These are phyloP conservation scores for Nicotiana obtusifolia DNA, from an alignment of 257 asterid species.

Conservation along the genomic window DNA sequence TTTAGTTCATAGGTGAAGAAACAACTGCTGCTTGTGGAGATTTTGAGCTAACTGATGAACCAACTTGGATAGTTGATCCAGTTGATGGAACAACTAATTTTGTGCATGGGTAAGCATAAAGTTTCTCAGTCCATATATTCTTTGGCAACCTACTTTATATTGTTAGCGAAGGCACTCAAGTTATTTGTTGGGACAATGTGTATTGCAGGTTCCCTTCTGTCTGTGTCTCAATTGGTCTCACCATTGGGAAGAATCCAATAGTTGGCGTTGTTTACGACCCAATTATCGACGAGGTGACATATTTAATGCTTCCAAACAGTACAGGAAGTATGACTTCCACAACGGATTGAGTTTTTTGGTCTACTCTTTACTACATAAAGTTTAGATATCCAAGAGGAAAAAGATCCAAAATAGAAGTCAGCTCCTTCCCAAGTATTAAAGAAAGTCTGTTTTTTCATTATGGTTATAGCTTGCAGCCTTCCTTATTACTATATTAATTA, in stretches of 20 bases:
- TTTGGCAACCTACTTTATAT: neutral
- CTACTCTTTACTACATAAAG: neutral
- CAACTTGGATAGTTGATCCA: slow-evolving; percentile 98
- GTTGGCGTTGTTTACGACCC: slow-evolving; percentile 89
- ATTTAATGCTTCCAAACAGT: neutral
- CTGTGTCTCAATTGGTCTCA: slow-evolving; percentile 83
- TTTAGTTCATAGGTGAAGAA: slow-evolving; percentile 93
- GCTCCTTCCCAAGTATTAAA: no score
- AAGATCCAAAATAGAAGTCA: no score
- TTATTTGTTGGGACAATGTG: slow-evolving; percentile 7
- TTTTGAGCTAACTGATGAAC: slow-evolving; percentile 72
- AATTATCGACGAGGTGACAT: slow-evolving; percentile 68
- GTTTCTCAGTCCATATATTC: neutral
- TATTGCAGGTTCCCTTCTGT: slow-evolving; percentile 68
- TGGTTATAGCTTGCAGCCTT: no score
- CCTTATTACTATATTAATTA: no score
- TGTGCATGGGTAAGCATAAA: slow-evolving; percentile 71
- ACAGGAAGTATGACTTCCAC: no score
- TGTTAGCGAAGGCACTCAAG: neutral
- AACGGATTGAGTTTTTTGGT: neutral
- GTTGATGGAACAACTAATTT: slow-evolving; percentile 94
- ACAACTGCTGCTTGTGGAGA: slow-evolving; percentile 77
- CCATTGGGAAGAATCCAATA: slow-evolving; percentile 58
- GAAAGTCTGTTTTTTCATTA: no score
- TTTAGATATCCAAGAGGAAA: no score